Base-by-base conservation (phyloP, 495 filamentous ascomycete genomes). In the Lentithecium fluviatile region DNA sequence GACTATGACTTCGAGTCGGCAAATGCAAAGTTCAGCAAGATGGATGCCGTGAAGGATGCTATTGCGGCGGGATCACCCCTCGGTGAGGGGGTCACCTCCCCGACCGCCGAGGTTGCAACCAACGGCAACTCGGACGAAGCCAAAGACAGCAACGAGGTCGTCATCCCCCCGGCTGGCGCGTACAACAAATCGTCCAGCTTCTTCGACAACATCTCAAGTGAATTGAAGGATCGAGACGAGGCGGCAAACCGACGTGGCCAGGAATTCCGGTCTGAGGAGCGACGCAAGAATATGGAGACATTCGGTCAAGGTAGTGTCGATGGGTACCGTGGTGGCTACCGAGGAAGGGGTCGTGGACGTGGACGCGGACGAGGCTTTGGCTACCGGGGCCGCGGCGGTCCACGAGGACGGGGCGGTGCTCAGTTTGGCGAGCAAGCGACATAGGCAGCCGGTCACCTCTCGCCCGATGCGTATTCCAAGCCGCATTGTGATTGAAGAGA, bases 281-380 rank as follows among this genome's bases (percentile, higher is more conserved):
- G 91, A 64, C 91, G 88, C 74, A 89, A 90, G 73, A 99, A 99
- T 71, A 84, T 99, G 58, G 94, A 99, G 76, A 99, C 94, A 0
- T 99, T 99, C 66, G 94, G 94, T n/a, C 90, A 96, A 73, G 91
- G 93, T 43, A 96, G 90, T 65, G 93, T 99, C 17, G 94, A 99
- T 69, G 82, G 88, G 6, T 91, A 88, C 67, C 84, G 89, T 13
- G 86, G 88, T 54, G 88, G 84, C 54, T 89, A 83, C 69, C 56
- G 74, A 6, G 73, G 77, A 36, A 70, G 77, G 10, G 75, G 78
- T 6, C 74, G 83, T 37, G 75, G 66, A 11, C 47, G 77, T 17
- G 73, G 76, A 42, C 78, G 75, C 58, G 64, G 75, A 26, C 73
- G 80, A 46, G 85, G 87, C 17, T 82, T 88, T 42, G 85, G 87